Conservation (phyloP, 345 rosid species). For the Adansonia digitata region DNA sequence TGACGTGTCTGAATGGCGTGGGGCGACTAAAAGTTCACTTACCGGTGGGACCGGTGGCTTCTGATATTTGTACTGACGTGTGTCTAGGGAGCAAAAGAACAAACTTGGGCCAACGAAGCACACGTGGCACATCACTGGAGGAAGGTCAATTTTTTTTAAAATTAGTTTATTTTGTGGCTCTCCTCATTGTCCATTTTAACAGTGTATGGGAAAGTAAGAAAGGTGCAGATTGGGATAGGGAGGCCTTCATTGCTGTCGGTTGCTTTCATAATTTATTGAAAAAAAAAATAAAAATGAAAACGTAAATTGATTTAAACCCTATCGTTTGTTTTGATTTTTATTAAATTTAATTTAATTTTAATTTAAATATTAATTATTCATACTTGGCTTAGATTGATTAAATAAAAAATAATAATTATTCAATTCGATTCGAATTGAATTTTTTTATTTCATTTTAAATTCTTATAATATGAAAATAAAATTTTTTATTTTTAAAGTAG, state of each 20-base stretch:
- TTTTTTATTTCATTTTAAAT: no score
- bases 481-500: no score
- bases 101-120: not conserved
- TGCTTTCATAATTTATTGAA: not conserved
- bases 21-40: slow-evolving; percentile 11
- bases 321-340: no score
- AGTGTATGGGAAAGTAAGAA: not conserved
- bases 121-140: not conserved
- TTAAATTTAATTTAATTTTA: no score
- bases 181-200: not conserved
- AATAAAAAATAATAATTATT: no score
- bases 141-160: not conserved
- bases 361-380: no score
- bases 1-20: not conserved
- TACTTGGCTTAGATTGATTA: no score
- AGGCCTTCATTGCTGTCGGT: not conserved
- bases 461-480: no score
- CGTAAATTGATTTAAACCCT: no score
- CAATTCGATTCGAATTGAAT: no score
- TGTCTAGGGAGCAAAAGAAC: not conserved
- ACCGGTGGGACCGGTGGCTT: not conserved
- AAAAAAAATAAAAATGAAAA: no score
- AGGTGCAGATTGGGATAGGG: not conserved
- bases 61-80: not conserved
- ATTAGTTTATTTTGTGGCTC: not conserved